A percentile compares a stretch with the other conserved stretches of the same genome.
phyloP scores from a whole-genome alignment of 2,329 filamentous ascomycete genomes.

The Chaetomiaceae sp. region DNA sequence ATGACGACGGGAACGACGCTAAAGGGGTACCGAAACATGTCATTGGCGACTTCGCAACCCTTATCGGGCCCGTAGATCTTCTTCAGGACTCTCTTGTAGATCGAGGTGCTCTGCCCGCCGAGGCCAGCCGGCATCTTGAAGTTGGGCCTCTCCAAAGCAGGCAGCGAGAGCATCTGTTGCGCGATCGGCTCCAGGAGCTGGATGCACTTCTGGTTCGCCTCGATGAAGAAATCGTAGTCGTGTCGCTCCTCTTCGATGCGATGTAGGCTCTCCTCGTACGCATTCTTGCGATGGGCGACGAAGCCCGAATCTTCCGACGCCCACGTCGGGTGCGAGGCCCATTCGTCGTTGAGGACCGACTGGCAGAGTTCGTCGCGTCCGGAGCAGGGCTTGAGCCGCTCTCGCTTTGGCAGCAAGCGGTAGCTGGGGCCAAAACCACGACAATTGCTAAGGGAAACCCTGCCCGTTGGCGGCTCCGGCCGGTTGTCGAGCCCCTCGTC shows the following conservation, averaged over 20 bases:
- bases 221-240: slow-evolving; percentile 98
- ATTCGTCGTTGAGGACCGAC: slow-evolving; percentile 91
- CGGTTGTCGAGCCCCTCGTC: slow-evolving; percentile 77
- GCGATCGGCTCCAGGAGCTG: slow-evolving; percentile 93
- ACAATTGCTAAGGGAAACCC: slow-evolving; percentile 92
- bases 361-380: slow-evolving; percentile 93
- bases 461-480: slow-evolving; percentile 67
- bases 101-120: slow-evolving; percentile 89
- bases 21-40: slow-evolving; percentile 79
- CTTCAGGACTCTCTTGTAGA: slow-evolving; percentile 95
- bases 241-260: slow-evolving; percentile 97
- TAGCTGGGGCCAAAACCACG: slow-evolving; percentile 95
- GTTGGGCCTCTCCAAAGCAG: slow-evolving; percentile 61
- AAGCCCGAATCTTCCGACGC: slow-evolving; percentile 97
- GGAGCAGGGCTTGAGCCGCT: slow-evolving; percentile 86
- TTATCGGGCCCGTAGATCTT: slow-evolving; percentile 89
- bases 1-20: slow-evolving; percentile 85
- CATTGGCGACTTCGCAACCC: slow-evolving; percentile 77
- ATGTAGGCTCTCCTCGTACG: slow-evolving; percentile 89
- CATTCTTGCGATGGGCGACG: slow-evolving; percentile 94
- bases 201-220: slow-evolving; percentile 89
- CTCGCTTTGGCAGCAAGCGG: slow-evolving; percentile 81
- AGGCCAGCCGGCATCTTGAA: slow-evolving; percentile 81
- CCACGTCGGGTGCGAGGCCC: slow-evolving; percentile 98
- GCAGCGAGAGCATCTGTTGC: slow-evolving; percentile 80